A percentile compares a stretch with the other conserved stretches of the same genome.
phyloP scores from a whole-genome alignment of 768 basidiomycete genomes.

The Pleurotus platypus region DNA sequence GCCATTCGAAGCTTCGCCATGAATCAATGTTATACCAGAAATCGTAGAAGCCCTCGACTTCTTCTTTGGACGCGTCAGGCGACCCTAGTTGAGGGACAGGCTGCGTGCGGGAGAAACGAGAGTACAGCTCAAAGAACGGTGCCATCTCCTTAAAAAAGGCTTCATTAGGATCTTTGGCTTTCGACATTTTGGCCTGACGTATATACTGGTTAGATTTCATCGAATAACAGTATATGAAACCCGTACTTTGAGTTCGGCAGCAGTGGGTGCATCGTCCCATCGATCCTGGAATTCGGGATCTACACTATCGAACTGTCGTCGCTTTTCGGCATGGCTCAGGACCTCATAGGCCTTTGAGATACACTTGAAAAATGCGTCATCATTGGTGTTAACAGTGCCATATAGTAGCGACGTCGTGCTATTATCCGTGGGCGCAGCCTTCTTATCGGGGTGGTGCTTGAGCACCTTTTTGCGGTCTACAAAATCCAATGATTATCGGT shows the following conservation, averaged over 20 bases:
- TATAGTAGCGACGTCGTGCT: constrained; percentile 17
- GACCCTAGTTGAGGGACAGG: constrained; percentile 82
- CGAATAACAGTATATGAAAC: background rate
- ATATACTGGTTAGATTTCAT: background rate
- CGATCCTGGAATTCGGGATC: constrained; percentile 73
- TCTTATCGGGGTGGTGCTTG: constrained; percentile 98
- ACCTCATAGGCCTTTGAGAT: constrained; percentile 98
- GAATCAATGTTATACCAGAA: constrained; percentile 99
- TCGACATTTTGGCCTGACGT: constrained; percentile 45
- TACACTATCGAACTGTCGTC: constrained; percentile 95
- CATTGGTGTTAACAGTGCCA: constrained; percentile 64
- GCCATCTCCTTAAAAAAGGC: constrained; percentile 70
- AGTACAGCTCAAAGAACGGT: constrained; percentile 87
- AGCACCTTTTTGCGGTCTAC: constrained; percentile 99
- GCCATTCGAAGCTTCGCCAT: constrained; percentile 97
- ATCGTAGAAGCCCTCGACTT: constrained; percentile 93
- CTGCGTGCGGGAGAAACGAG: constrained; percentile 84
- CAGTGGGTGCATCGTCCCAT: constrained; percentile 75
- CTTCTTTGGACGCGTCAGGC: constrained; percentile 67
- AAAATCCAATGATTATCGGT: background rate
- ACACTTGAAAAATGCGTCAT: constrained; percentile 99
- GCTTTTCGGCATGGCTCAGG: constrained; percentile 79
- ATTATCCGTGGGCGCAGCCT: constrained; percentile 40
- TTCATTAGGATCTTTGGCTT: constrained; percentile 13
- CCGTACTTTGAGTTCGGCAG: constrained; percentile 53